Evolutionary conservation across 805 yeast genomes (phyloP), one percentile per base, ranked within the genome.

Genomic region (Candida andamanensis): DNA sequence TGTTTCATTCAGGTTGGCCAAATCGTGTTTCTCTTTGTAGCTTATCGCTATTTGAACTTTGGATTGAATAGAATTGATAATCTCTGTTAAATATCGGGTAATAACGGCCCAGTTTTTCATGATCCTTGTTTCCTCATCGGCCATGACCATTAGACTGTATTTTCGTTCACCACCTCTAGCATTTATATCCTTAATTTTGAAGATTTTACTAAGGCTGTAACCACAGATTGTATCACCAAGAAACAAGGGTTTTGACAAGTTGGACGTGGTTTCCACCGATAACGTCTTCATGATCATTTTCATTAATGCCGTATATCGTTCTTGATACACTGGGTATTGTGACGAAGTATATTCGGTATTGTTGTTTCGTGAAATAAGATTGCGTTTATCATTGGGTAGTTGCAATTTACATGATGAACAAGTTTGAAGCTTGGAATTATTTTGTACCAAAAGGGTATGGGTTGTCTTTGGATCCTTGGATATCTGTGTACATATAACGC

Each of bases 91-190:
- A 37, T 53, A 74, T 7, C 58, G 49, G 11, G 59, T 51, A 1
- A 78, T 63, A 27, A 68, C 50, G 23, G 72, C 68, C 78, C 84
- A 80, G 39, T 72, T 67, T 18, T 61, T 54, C n/a, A 78, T 52
- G 11, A 81, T 50, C 11, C 57, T 66, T n/a, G 58, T 46, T 37
- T 74, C 84, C 14, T 67, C 58, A 44, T 78, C 82, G 8, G 73
- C 59, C 2, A 78, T 67, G 10, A 80, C 74, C 35, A 80, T 65
- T 13, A 79, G 50, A 1, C 80, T 65, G 44, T 80, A 82, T 32
- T 82, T 69, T 36, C 90, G 59, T 49, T 82, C 87, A 1, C 81
- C 74, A 2, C 90, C 90, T 35, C 90, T 62, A 0, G 90, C 87
- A 29, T 75, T 73, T 9, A 66, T 56, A 50, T 82, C 90, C 24